Evolutionary conservation across 257 asterid genomes (phyloP), one percentile per base, ranked within the genome.

Genomic region (Leonotis leonurus): DNA sequence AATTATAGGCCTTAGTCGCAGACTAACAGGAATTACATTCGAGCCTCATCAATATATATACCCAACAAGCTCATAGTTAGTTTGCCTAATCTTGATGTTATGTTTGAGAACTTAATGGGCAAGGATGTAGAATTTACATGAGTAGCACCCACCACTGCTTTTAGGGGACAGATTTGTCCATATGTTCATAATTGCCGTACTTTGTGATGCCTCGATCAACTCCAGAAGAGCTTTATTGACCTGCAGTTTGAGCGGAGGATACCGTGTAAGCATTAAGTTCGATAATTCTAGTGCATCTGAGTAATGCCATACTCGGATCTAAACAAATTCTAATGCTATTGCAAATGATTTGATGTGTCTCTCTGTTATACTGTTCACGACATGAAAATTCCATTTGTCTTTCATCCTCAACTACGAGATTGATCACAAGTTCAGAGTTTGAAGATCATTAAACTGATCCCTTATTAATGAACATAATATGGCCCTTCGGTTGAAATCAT

Each of bases 131-230:
- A 21, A 29, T 50, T 32, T 33, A 11, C 40, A 43, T 13, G 45
- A 18, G 26, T 41, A 62, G 62, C 55, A 79, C 87, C 71, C 78
- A 92, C 99, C 91, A 50, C 79, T 69, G 71, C 71, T 87, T 70
- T 82, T 83, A 67, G 21, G 65, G 24, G 89, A 75, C 84, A 93
- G 69, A 81, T 89, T 89, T 62, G 97, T 93, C 97, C 99, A 93
- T 4, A 85, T 87, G 11, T 69, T 62, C 3, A 75, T 82, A 48
- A 65, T 78, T 50, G 39, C 55, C 68, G 43, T 64, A 65, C 65
- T 73, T 56, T 78, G 76, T 35, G 97, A 83, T 56, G 96, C 97
- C 70, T 76, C 72, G 71, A 89, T 77, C 78, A 93, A 75, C 57
- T 83, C 90, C 30, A 78, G 66, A 67, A 93, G 96, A 58, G 96